phyloP scores from a whole-genome alignment of 192 early-diverging fungal genomes.

The Backusella tarrabulga region DNA sequence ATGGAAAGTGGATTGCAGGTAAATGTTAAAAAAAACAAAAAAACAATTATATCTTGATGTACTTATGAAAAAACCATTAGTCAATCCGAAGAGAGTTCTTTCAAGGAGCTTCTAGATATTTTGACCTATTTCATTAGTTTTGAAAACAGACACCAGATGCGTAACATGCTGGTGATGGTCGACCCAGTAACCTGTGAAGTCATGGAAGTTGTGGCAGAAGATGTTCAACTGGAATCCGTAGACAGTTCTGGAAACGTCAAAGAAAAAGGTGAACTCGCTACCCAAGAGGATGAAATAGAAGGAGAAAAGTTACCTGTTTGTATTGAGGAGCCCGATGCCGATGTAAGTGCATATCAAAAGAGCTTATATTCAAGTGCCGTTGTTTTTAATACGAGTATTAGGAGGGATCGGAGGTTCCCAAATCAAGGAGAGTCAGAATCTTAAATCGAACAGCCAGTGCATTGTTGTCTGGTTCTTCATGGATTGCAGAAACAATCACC shows the following conservation, averaged over 20 bases:
- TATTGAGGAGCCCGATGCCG: background rate
- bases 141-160: slow-evolving; percentile 25
- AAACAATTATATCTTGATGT: background rate
- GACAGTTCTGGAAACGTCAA: slow-evolving; percentile 2
- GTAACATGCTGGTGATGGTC: slow-evolving; percentile 28
- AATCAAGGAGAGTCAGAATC: slow-evolving; percentile 18
- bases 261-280: slow-evolving; percentile 2
- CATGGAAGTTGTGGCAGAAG: slow-evolving; percentile 24
- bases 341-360: background rate
- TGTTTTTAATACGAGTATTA: background rate
- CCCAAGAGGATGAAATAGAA: background rate
- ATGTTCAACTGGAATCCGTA: slow-evolving; percentile 20
- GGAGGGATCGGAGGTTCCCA: background rate
- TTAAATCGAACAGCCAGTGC: slow-evolving; percentile 17
- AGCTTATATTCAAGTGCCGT: too few species aligned
- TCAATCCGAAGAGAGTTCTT: background rate
- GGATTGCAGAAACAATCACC: slow-evolving; percentile 18
- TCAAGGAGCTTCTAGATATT: slow-evolving; percentile 14
- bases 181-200: slow-evolving; percentile 23
- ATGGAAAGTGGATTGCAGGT: slow-evolving; percentile 12
- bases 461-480: slow-evolving; percentile 23
- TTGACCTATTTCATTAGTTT: slow-evolving; percentile 25
- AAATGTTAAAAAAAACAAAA: background rate
- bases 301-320: slow-evolving; percentile 25
- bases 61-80: background rate